phyloP scores from a whole-genome alignment of 2,329 filamentous ascomycete genomes.

The Fusarium neocosmosporiellum region DNA sequence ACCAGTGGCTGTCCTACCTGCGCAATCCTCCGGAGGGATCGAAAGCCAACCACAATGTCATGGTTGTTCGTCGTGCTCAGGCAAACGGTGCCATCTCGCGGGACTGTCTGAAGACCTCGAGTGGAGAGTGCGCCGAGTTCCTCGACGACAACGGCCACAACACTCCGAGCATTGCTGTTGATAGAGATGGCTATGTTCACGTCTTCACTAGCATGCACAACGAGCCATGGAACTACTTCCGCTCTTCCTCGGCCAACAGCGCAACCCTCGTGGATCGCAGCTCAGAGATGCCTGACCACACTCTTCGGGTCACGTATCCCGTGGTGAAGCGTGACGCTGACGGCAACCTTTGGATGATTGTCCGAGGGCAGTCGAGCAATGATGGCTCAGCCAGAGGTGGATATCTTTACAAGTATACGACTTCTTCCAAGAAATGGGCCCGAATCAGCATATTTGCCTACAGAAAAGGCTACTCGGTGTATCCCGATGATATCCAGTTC shows the following conservation, averaged over 20 bases:
- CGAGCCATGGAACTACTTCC: constrained; percentile 41
- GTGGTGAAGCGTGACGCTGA: constrained; percentile 18
- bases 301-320: constrained; percentile 22
- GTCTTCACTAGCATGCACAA: constrained; percentile 46
- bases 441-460: constrained; percentile 31
- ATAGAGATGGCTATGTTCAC: constrained; percentile 42
- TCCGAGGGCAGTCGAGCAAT: constrained; percentile 17
- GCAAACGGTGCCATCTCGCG: constrained; percentile 31
- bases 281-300: constrained; percentile 36
- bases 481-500: constrained; percentile 43
- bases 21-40: constrained; percentile 38
- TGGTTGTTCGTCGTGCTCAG: constrained; percentile 37
- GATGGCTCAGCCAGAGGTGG: constrained; percentile 11
- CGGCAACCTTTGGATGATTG: constrained; percentile 17
- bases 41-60: constrained; percentile 40
- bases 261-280: constrained; percentile 34
- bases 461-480: constrained; percentile 38
- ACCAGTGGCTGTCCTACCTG: constrained; percentile 38
- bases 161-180: constrained; percentile 33
- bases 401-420: constrained; percentile 24
- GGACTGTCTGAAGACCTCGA: constrained; percentile 36
- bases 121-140: constrained; percentile 35
- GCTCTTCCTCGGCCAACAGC: constrained; percentile 35
- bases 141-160: constrained; percentile 41
- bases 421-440: not conserved